These are phyloP conservation scores for Cokeromyces recurvatus DNA, from an alignment of 371 early-diverging fungal genomes.

Conservation along the genomic window DNA sequence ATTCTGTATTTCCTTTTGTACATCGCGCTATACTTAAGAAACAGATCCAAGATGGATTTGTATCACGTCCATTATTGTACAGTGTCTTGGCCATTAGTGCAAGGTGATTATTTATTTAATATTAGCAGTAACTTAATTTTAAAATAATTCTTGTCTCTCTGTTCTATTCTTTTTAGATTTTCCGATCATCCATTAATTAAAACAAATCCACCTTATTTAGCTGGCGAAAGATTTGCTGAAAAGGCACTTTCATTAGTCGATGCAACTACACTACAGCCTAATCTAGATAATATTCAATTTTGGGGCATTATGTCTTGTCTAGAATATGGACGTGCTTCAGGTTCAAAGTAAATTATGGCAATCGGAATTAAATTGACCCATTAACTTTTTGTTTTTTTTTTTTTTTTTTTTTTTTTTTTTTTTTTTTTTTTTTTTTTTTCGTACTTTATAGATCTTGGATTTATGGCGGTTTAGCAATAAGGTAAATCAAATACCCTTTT, in stretches of 20 bases:
- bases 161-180: slow-evolving; percentile 16
- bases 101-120: slow-evolving; percentile 19
- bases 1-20: slow-evolving; percentile 53
- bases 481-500: slow-evolving; percentile 11
- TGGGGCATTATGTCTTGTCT: slow-evolving; percentile 55
- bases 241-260: slow-evolving; percentile 39
- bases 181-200: slow-evolving; percentile 34
- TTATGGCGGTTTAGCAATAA: slow-evolving; percentile 61
- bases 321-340: slow-evolving; percentile 58
- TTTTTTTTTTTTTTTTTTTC: too few species aligned
- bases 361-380: slow-evolving; percentile 1
- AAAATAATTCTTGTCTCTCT: not conserved
- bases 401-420: too few species aligned
- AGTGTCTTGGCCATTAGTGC: slow-evolving; percentile 40
- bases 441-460: slow-evolving; percentile 51
- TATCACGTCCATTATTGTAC: slow-evolving; percentile 36
- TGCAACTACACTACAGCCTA: slow-evolving; percentile 41
- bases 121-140: too few species aligned
- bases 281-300: slow-evolving; percentile 53
- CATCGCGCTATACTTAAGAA: slow-evolving; percentile 29
- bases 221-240: slow-evolving; percentile 36
- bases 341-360: slow-evolving; percentile 35
- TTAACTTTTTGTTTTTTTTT: not conserved
- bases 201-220: slow-evolving; percentile 39
- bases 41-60: slow-evolving; percentile 25